Conservation (phyloP, 176 grass and related monocot species). For the Carex pumila region DNA sequence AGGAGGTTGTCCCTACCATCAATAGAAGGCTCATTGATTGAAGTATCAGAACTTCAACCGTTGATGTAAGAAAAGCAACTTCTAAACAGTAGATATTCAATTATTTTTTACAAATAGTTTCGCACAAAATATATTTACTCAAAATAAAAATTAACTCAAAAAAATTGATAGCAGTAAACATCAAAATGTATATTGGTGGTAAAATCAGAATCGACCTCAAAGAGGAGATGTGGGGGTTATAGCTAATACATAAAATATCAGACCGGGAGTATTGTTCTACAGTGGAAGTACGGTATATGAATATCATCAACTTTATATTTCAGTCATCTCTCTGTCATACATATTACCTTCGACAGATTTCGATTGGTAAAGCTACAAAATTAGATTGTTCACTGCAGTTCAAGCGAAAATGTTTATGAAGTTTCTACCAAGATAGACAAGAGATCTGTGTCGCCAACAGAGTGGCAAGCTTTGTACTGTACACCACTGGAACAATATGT, state of each 20-base stretch:
- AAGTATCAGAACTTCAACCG: constrained; percentile 81
- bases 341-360: constrained; percentile 10
- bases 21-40: constrained; percentile 56
- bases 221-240: constrained; percentile 81
- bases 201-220: too few species aligned
- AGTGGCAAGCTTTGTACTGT: too few species aligned
- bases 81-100: background rate
- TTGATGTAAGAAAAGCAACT: constrained; percentile 43
- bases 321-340: background rate
- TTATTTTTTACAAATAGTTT: background rate
- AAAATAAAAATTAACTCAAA: background rate
- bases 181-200: too few species aligned
- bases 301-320: constrained; percentile 7
- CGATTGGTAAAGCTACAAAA: constrained; percentile 32
- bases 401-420: constrained; percentile 72
- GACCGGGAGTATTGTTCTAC: constrained; percentile 37
- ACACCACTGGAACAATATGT: too few species aligned
- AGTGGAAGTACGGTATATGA: constrained; percentile 73
- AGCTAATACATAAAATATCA: constrained; percentile 58
- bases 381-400: constrained; percentile 53
- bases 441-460: too few species aligned
- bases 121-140: background rate
- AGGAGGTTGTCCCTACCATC: constrained; percentile 72
- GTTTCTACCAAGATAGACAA: too few species aligned
- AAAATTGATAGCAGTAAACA: too few species aligned